Percentiles rank a stretch among this genome's conserved stretches.
Conservation (phyloP, 371 early-diverging fungal species). For the Mortierella sp. region DNA sequence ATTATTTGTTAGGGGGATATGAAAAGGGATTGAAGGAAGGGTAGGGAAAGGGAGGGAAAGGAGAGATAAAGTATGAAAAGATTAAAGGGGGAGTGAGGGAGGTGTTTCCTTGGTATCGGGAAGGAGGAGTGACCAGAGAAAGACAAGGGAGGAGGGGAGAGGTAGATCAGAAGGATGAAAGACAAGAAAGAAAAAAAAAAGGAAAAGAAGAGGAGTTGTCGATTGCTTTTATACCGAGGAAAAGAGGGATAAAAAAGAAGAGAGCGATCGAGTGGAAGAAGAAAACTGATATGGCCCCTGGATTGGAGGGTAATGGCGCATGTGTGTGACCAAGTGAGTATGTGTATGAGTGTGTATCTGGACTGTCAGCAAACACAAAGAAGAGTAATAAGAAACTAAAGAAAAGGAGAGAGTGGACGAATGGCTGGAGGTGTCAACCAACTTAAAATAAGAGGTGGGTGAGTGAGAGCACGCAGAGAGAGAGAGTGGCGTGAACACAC, state of each 20-base stretch:
- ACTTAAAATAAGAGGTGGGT: not conserved
- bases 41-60: not conserved
- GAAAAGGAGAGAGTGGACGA: not conserved
- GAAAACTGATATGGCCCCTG: no score
- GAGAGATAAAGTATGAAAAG: not conserved
- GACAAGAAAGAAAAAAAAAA: constrained; percentile 10
- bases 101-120: constrained; percentile 2
- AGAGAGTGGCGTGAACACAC: constrained; percentile 7
- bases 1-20: constrained; percentile 19
- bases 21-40: not conserved
- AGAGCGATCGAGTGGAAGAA: not conserved
- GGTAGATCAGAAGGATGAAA: constrained; percentile 2
- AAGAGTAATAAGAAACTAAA: no score
- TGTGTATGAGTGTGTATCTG: not conserved
- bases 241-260: not conserved
- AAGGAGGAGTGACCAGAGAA: not conserved
- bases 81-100: not conserved
- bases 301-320: not conserved
- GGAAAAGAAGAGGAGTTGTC: not conserved
- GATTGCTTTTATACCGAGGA: constrained; percentile 24
- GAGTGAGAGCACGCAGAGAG: not conserved
- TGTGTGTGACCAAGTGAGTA: not conserved
- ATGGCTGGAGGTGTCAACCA: not conserved
- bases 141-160: not conserved
- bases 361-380: not conserved